Percentiles rank a stretch among this genome's conserved stretches.
These are phyloP conservation scores for Chlorophyllum brunneum DNA, from an alignment of 768 basidiomycete species.

Conservation along the genomic window DNA sequence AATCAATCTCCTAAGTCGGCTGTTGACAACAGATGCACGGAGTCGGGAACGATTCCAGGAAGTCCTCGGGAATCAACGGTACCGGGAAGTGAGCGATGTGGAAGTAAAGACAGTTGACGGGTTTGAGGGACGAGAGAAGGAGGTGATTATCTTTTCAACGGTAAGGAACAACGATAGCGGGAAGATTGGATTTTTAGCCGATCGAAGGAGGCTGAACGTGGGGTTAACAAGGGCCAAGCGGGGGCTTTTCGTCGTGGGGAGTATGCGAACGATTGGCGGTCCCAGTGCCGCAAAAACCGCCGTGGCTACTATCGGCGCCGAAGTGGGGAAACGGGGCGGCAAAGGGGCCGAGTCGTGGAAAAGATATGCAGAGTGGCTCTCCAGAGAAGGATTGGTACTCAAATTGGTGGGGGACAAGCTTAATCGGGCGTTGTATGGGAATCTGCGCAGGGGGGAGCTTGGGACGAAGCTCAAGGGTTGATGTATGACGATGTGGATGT, in stretches of 20 bases:
- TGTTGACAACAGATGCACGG: conserved; percentile 54
- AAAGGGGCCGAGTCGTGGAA: conserved; percentile 56
- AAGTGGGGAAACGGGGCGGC: conserved; percentile 23
- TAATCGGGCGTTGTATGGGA: conserved; percentile 38
- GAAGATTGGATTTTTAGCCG: conserved; percentile 85
- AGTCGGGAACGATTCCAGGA: conserved; percentile 50
- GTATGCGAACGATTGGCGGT: conserved; percentile 54
- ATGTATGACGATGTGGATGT: background rate
- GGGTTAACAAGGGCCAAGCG: conserved; percentile 86
- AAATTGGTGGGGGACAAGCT: conserved; percentile 40
- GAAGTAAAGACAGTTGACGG: conserved; percentile 95
- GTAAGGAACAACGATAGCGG: conserved; percentile 79
- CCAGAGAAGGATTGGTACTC: conserved; percentile 48
- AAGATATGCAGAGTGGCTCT: conserved; percentile 55
- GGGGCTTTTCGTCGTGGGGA: conserved; percentile 81
- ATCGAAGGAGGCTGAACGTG: conserved; percentile 83
- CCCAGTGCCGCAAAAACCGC: background rate
- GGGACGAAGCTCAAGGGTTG: conserved; percentile 3
- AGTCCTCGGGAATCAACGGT: conserved; percentile 63
- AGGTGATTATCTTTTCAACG: conserved; percentile 88
- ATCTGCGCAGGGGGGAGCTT: conserved; percentile 22
- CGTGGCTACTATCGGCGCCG: background rate
- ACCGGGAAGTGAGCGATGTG: conserved; percentile 58
- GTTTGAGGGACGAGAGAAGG: conserved; percentile 92
- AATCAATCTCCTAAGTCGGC: conserved; percentile 66